Conservation (phyloP, 2,329 filamentous ascomycete species). For the Uncinocarpus reesii region DNA sequence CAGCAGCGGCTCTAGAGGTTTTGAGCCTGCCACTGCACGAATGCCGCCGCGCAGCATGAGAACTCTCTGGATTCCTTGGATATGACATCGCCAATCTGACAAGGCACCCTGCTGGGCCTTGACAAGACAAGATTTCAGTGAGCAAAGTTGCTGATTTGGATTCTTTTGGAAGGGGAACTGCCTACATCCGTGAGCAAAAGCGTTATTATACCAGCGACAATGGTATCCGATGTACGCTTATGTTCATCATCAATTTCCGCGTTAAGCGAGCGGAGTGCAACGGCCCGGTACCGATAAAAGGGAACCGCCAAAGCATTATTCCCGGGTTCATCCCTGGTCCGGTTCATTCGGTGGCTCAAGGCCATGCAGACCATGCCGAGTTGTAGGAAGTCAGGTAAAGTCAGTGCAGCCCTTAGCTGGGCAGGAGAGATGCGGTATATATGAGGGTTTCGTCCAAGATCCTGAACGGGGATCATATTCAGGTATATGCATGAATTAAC, state of each 20-base stretch:
- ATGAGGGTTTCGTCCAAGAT: slow-evolving; percentile 22
- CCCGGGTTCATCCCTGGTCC: slow-evolving; percentile 12
- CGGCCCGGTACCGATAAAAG: slow-evolving; percentile 26
- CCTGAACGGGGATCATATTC: slow-evolving; percentile 19
- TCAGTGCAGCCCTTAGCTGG: slow-evolving; percentile 16
- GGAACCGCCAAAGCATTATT: slow-evolving; percentile 19
- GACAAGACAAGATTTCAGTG: not conserved
- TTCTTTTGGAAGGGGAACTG: not conserved
- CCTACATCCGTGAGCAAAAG: slow-evolving; percentile 28
- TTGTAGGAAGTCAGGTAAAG: slow-evolving; percentile 23
- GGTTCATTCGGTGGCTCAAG: slow-evolving; percentile 29
- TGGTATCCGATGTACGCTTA: slow-evolving; percentile 20
- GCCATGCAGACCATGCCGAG: slow-evolving; percentile 27
- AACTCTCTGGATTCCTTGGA: slow-evolving; percentile 27
- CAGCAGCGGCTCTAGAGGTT: slow-evolving; percentile 21
- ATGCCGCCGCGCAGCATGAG: slow-evolving; percentile 29
- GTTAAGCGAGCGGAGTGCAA: slow-evolving; percentile 26
- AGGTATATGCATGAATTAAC: slow-evolving; percentile 28
- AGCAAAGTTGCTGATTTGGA: not conserved
- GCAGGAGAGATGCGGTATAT: slow-evolving; percentile 22
- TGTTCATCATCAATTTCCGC: slow-evolving; percentile 20
- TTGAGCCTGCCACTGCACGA: slow-evolving; percentile 16
- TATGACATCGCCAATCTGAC: slow-evolving; percentile 29
- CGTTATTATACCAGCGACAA: slow-evolving; percentile 27
- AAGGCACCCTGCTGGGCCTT: slow-evolving; percentile 26